Evolutionary conservation across 352 stramenopile genomes (phyloP).

Genomic region (Globisporangium cederbergense): DNA sequence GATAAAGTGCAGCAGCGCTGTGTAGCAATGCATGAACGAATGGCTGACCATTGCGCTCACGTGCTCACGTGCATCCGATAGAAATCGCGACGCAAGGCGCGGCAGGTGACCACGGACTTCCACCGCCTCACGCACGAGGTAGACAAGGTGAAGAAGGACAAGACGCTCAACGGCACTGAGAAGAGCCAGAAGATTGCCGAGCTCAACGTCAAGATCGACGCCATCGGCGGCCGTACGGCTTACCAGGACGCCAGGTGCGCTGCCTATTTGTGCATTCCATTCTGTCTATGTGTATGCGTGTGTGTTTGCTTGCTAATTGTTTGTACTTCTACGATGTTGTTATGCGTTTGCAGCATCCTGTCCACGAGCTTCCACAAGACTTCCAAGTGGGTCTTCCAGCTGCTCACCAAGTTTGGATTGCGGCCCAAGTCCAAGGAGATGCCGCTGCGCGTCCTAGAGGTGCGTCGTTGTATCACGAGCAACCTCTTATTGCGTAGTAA

Average conservation of each 20-base stretch:
- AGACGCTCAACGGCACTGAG: constrained; percentile 21
- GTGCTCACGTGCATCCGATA: constrained; percentile 1
- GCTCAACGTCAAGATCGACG: constrained; percentile 72
- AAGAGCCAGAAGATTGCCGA: constrained; percentile 36
- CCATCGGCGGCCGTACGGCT: constrained; percentile 86
- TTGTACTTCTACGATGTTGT: too few species aligned
- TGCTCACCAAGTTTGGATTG: constrained; percentile 78
- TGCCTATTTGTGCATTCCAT: background rate
- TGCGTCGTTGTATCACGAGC: constrained; percentile 10
- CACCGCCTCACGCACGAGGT: constrained; percentile 74
- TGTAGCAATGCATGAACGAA: background rate
- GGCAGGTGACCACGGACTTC: constrained; percentile 75
- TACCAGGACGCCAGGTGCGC: constrained; percentile 90
- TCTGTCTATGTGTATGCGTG: too few species aligned
- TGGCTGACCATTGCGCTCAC: background rate
- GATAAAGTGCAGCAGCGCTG: background rate
- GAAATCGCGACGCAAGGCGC: constrained; percentile 70
- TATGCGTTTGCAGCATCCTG: constrained; percentile 64
- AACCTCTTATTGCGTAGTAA: background rate
- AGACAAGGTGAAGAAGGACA: constrained; percentile 49
- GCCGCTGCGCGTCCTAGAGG: constrained; percentile 62
- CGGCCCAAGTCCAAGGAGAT: constrained; percentile 66
- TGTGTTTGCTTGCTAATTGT: too few species aligned
- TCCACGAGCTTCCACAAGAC: constrained; percentile 94
- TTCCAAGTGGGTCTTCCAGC: constrained; percentile 93